Conservation (phyloP, 805 yeast genomes). For the Candida oleophila region DNA sequence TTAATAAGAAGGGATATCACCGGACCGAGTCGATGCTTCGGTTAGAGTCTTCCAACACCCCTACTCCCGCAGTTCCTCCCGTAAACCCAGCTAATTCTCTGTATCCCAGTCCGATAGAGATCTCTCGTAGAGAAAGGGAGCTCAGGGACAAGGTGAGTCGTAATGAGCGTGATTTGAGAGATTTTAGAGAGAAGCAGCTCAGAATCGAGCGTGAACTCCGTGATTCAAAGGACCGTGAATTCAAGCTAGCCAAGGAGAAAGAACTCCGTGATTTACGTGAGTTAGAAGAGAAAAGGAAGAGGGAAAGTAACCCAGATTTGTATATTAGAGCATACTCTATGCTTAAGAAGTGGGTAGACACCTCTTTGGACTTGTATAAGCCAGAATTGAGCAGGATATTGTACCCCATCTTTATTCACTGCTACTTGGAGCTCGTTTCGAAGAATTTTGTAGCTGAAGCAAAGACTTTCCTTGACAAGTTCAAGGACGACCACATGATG, state of each 20-base stretch:
- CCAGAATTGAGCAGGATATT: slow-evolving; percentile 81
- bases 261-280: slow-evolving; percentile 38
- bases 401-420: slow-evolving; percentile 91
- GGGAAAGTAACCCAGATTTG: slow-evolving; percentile 62
- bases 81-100: slow-evolving; percentile 45
- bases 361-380: slow-evolving; percentile 85
- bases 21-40: slow-evolving; percentile 93
- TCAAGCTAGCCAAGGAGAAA: slow-evolving; percentile 35
- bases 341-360: slow-evolving; percentile 84
- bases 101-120: slow-evolving; percentile 34
- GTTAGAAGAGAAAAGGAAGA: slow-evolving; percentile 43
- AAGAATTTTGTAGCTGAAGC: slow-evolving; percentile 63
- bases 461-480: slow-evolving; percentile 71
- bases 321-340: slow-evolving; percentile 80
- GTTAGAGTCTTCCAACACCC: slow-evolving; percentile 71
- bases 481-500: slow-evolving; percentile 67
- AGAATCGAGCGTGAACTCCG: slow-evolving; percentile 37
- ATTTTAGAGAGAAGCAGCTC: slow-evolving; percentile 32
- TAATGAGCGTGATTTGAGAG: slow-evolving; percentile 34
- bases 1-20: slow-evolving; percentile 91
- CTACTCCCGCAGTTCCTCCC: slow-evolving; percentile 50
- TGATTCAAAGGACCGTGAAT: slow-evolving; percentile 38
- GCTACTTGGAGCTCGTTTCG: slow-evolving; percentile 74
- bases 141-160: slow-evolving; percentile 24
- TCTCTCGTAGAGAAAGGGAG: slow-evolving; percentile 26